Conservation (phyloP, 352 stramenopile genomes). For the Phytophthora meadii region DNA sequence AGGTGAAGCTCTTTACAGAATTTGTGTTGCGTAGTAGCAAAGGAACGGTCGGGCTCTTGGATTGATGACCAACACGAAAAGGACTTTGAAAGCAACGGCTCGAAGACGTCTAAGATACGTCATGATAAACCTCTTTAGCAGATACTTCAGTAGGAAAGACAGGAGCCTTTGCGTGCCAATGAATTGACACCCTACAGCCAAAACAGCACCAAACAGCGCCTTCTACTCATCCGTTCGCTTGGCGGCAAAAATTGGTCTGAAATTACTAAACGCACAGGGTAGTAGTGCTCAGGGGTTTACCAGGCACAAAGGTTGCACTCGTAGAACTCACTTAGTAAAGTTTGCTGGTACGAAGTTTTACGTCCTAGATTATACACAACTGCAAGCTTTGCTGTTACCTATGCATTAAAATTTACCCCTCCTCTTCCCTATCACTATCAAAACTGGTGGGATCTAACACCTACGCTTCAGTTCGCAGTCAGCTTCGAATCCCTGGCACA, state of each 20-base stretch:
- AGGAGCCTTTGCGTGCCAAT: too few species aligned
- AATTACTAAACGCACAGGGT: too few species aligned
- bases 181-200: too few species aligned
- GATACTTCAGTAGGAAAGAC: too few species aligned
- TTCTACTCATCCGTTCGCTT: too few species aligned
- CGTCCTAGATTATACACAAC: not conserved
- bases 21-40: not conserved
- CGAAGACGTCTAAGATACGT: too few species aligned
- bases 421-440: slow-evolving; percentile 3
- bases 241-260: not conserved
- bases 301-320: not conserved
- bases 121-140: too few species aligned
- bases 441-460: not conserved
- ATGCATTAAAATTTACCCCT: slow-evolving; percentile 12
- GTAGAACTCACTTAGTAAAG: not conserved
- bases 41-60: not conserved
- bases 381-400: not conserved
- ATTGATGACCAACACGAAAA: not conserved
- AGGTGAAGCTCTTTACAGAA: not conserved
- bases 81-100: not conserved
- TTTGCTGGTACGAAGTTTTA: not conserved
- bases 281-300: not conserved
- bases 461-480: slow-evolving; percentile 7
- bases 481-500: slow-evolving; percentile 23
- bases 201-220: not conserved